Evolutionary conservation across 1,284 basidiomycete species (phyloP).

Genomic region (Moesziomyces sp.): DNA sequence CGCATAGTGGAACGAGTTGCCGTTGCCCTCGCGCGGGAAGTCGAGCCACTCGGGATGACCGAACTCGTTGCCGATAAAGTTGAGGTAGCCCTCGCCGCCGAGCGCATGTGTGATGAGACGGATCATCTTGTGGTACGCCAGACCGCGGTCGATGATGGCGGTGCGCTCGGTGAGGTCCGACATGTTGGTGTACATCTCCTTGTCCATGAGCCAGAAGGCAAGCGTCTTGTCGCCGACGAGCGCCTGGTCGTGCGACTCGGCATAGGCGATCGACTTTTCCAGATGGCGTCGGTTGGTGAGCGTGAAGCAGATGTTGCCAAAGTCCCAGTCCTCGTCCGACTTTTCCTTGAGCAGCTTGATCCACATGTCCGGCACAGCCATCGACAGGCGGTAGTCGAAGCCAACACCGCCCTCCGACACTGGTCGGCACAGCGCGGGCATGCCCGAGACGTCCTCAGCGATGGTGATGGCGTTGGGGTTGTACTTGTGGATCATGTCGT

Average conservation of each 20-base stretch:
- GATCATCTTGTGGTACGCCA: slow-evolving; percentile 97
- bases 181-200: slow-evolving; percentile 89
- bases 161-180: slow-evolving; percentile 88
- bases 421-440: slow-evolving; percentile 90
- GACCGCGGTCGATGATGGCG: slow-evolving; percentile 84
- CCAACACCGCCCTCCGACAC: slow-evolving; percentile 87
- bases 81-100: slow-evolving; percentile 96
- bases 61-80: slow-evolving; percentile 98
- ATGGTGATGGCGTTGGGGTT: slow-evolving; percentile 87
- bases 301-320: slow-evolving; percentile 87
- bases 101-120: slow-evolving; percentile 88
- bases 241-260: slow-evolving; percentile 96
- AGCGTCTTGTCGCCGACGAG: slow-evolving; percentile 92
- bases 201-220: slow-evolving; percentile 99
- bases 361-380: slow-evolving; percentile 99
- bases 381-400: slow-evolving; percentile 96
- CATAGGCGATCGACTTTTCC: slow-evolving; percentile 93
- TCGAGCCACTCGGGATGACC: slow-evolving; percentile 99
- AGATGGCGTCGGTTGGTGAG: slow-evolving; percentile 87
- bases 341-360: slow-evolving; percentile 97
- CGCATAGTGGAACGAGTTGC: slow-evolving; percentile 92
- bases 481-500: slow-evolving; percentile 84
- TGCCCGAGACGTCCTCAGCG: slow-evolving; percentile 97
- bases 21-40: slow-evolving; percentile 94
- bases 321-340: slow-evolving; percentile 86